These are phyloP conservation scores for Lactuca sativa DNA, from an alignment of 129 eudicot species.

Conservation along the genomic window DNA sequence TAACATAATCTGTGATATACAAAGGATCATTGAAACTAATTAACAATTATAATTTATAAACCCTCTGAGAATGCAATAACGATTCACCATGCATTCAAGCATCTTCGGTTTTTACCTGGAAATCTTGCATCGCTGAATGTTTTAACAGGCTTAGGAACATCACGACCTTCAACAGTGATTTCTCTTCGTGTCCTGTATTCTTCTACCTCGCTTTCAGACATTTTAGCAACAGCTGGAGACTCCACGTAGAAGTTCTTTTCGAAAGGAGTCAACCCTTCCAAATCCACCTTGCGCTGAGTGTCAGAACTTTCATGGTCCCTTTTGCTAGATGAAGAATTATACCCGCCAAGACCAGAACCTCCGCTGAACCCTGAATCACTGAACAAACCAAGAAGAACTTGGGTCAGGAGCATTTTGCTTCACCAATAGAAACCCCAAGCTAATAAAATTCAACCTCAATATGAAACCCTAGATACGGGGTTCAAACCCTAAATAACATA, in stretches of 20 bases:
- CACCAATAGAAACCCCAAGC: slow-evolving; percentile 3
- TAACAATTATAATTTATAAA: not conserved
- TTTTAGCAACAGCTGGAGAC: slow-evolving; percentile 66
- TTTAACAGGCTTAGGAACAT: slow-evolving; percentile 92
- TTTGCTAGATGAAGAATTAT: slow-evolving; percentile 53
- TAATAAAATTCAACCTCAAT: not conserved
- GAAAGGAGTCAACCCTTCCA: slow-evolving; percentile 84
- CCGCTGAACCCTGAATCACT: slow-evolving; percentile 88
- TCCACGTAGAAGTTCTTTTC: slow-evolving; percentile 96
- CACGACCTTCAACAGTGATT: slow-evolving; percentile 93
- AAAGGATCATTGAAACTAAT: not conserved
- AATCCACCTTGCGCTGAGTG: slow-evolving; percentile 67
- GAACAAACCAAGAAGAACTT: slow-evolving; percentile 20
- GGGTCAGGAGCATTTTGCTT: not conserved
- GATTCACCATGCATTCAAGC: not conserved
- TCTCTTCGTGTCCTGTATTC: slow-evolving; percentile 75
- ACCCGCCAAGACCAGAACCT: slow-evolving; percentile 36
- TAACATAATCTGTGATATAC: slow-evolving; percentile 66
- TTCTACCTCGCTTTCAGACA: slow-evolving; percentile 85
- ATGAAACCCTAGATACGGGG: slow-evolving; percentile 9
- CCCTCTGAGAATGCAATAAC: not conserved
- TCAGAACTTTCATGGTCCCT: slow-evolving; percentile 50
- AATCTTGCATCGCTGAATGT: slow-evolving; percentile 75
- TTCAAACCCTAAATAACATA: slow-evolving; percentile 11
- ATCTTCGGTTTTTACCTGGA: slow-evolving; percentile 61